phyloP scores from a whole-genome alignment of 1,284 basidiomycete species.

The Pseudozyma sp. region DNA sequence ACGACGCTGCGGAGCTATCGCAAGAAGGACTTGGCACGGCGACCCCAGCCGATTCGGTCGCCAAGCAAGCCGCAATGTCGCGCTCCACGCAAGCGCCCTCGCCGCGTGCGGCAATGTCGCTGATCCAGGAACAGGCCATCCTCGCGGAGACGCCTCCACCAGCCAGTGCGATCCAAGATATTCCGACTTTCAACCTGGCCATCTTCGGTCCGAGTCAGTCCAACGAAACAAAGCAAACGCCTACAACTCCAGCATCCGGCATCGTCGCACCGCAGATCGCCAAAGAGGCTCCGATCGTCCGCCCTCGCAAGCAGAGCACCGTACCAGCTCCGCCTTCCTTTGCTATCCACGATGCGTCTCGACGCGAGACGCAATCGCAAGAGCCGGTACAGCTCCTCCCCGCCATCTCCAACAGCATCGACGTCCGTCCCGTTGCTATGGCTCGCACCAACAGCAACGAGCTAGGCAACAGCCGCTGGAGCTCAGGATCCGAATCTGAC shows the following conservation, averaged over 20 bases:
- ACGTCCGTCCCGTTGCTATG: conserved; percentile 7
- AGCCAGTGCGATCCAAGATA: conserved; percentile 6
- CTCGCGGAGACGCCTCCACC: background rate
- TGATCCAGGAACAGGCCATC: background rate
- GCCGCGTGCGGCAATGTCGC: background rate
- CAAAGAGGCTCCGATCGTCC: background rate
- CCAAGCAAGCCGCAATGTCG: background rate
- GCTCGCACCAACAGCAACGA: conserved; percentile 12
- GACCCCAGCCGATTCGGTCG: background rate
- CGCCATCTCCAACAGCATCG: conserved; percentile 15
- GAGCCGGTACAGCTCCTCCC: conserved; percentile 1
- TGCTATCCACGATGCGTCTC: conserved; percentile 28
- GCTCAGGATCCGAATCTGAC: conserved; percentile 57
- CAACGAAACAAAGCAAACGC: background rate
- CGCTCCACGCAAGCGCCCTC: background rate
- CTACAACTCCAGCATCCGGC: background rate
- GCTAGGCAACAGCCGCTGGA: conserved; percentile 49
- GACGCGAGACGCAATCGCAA: background rate
- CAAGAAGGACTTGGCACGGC: background rate
- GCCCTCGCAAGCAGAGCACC: conserved; percentile 35
- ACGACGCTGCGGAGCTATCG: background rate
- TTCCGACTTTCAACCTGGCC: conserved; percentile 34
- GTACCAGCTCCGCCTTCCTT: conserved; percentile 41
- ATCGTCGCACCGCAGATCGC: background rate
- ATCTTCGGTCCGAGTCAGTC: conserved; percentile 24